Base-by-base conservation (phyloP, 2,329 filamentous ascomycete genomes). In the Diplodia corticola region DNA sequence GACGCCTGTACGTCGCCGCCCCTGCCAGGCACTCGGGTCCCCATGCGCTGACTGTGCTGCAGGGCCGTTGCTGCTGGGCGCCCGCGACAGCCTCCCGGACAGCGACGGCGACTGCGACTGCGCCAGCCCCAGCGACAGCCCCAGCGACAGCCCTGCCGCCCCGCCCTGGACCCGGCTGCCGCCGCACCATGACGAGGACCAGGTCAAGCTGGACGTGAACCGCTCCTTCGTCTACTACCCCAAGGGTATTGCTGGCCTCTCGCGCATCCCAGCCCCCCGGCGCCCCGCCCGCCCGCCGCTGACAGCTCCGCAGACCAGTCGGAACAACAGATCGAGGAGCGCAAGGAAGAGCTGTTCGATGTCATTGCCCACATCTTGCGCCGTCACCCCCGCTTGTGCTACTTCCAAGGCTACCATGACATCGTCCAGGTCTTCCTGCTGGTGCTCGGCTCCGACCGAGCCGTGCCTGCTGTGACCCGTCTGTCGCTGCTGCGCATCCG, bases 331-430 rank as follows among this genome's bases (percentile, higher is more conserved):
- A 84, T 96, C 66, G 83, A 87, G 54, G 77, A 78, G 50, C 89
- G 91, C 74, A 97, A 95, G 75, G 76, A 83, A 64, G 88, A 95
- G 73, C 85, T 99, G 1, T 94, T 89, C 7, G 81, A 87, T 69
- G 84, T 99, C 60, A 98, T 99, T 73, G 86, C 87, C 61, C 85
- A 90, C 69, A 88, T 96, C 15, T 85, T 99, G 53, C 89, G 96
- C 63, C 86, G 86, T 37, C 85, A 96, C 73, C 92, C 93, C 17
- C 89, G 89, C 76, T 86, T 99, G 40, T 92, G 89, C 81, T 99
- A 99, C 80, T 99, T 99, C 78, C 95, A 99, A 81, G 95, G 95
- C 76, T 99, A 96, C 77, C 95, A 99, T 79, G 95, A 99, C 80
- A 98, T 99, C 73, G 95, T 92, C 72, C 96, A 99, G 80, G 95